These are phyloP conservation scores for Hypoxylon trugodes DNA, from an alignment of 495 filamentous ascomycete genomes.

Conservation along the genomic window DNA sequence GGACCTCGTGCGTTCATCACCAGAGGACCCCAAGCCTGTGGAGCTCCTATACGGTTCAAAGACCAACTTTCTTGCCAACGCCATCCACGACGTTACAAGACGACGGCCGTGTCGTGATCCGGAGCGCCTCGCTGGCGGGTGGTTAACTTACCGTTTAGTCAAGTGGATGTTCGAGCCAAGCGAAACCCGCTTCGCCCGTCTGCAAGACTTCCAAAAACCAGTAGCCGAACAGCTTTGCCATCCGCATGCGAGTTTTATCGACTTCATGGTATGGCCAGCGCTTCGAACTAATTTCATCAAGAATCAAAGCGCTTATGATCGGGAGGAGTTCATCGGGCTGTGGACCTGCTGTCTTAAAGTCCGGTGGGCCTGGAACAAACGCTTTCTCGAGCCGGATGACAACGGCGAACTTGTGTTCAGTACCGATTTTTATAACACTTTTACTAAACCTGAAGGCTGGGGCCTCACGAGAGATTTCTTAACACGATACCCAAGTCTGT, in stretches of 20 bases:
- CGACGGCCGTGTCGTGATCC: constrained; percentile 6
- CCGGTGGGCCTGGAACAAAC: constrained; percentile 7
- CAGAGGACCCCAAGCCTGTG: neutral
- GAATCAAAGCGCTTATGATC: neutral
- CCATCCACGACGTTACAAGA: neutral
- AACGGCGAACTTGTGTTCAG: neutral
- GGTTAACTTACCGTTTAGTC: neutral
- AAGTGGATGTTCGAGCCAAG: neutral
- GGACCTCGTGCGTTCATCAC: neutral
- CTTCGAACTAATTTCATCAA: neutral
- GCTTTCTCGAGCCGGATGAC: neutral
- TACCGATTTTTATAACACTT: neutral
- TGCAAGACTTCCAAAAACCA: constrained; percentile 4
- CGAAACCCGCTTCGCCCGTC: neutral
- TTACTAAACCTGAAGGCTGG: constrained; percentile 8
- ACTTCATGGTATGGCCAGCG: neutral
- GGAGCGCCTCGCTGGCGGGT: constrained; percentile 1
- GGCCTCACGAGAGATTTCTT: constrained; percentile 2
- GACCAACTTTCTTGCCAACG: constrained; percentile 7
- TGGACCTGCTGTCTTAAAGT: constrained; percentile 2
- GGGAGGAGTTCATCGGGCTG: neutral
- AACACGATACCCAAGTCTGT: neutral
- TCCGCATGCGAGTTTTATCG: constrained; percentile 3
- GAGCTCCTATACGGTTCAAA: constrained; percentile 5
- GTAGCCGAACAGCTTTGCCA: constrained; percentile 1